Evolutionary conservation across 176 grass and related monocot species (phyloP).

Genomic region (Ensete ventricosum): DNA sequence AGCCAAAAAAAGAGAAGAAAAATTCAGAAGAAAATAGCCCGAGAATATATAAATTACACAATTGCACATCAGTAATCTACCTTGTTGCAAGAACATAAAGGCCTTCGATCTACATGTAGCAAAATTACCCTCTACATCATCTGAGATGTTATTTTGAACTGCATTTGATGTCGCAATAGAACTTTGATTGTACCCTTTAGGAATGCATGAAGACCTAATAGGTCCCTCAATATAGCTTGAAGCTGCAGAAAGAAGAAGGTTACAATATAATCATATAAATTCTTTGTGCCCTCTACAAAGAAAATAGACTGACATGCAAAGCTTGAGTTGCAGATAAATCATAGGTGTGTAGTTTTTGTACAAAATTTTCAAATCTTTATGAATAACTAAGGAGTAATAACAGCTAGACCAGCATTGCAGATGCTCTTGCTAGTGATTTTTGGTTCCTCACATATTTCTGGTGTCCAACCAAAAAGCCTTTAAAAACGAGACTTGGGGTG

Average conservation of each 20-base stretch:
- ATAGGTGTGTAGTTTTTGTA: too few relatives aligned
- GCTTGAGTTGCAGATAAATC: too few relatives aligned
- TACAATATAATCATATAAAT: not conserved
- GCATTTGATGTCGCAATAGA: not conserved
- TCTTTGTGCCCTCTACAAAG: too few relatives aligned
- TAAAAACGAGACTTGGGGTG: too few relatives aligned
- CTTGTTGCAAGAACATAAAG: conserved; percentile 1
- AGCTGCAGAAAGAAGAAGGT: not conserved
- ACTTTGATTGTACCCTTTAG: conserved; percentile 2
- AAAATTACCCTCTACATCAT: conserved; percentile 2
- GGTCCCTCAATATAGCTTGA: not conserved
- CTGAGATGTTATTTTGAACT: not conserved
- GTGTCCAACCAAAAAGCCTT: too few relatives aligned
- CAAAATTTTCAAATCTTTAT: too few relatives aligned
- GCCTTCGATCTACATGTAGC: conserved; percentile 5
- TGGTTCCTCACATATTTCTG: too few relatives aligned
- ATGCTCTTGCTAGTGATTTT: too few relatives aligned
- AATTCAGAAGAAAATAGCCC: not conserved
- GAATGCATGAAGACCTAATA: not conserved
- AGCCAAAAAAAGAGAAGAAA: not conserved
- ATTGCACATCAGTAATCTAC: not conserved
- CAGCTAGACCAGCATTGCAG: too few relatives aligned
- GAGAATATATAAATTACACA: not conserved
- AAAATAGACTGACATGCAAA: too few relatives aligned
- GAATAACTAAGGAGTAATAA: too few relatives aligned